phyloP scores from a whole-genome alignment of 73 alveolate species.

The Paramecium bursaria region DNA sequence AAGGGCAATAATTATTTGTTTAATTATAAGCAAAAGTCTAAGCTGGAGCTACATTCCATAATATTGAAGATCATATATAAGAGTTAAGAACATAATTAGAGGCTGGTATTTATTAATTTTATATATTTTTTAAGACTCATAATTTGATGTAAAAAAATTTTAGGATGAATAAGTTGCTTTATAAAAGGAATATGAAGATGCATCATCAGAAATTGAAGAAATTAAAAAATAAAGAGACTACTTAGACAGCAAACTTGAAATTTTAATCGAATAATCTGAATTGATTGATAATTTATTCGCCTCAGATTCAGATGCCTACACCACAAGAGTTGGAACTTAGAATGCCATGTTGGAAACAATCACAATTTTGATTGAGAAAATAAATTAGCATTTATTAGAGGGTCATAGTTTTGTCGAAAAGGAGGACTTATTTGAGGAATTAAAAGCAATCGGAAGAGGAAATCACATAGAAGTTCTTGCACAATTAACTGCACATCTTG shows the following conservation, averaged over 20 bases:
- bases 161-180: neutral
- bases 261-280: neutral
- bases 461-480: constrained; percentile 45
- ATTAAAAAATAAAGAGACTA: neutral
- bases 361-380: neutral
- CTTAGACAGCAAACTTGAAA: neutral
- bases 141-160: constrained; percentile 28
- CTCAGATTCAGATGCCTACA: neutral
- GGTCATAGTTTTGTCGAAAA: constrained; percentile 53
- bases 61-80: constrained; percentile 39
- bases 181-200: neutral
- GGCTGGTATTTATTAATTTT: too few species aligned
- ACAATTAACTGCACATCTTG: constrained; percentile 43
- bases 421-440: constrained; percentile 29
- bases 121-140: too few species aligned
- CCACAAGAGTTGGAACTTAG: constrained; percentile 21
- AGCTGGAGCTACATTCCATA: constrained; percentile 14
- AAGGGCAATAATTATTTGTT: constrained; percentile 7
- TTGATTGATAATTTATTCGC: constrained; percentile 47
- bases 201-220: neutral
- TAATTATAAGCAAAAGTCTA: neutral
- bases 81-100: constrained; percentile 40
- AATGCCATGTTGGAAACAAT: constrained; percentile 35
- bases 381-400: neutral
- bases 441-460: constrained; percentile 51